phyloP scores from a whole-genome alignment of 306 rosid species.

The Castanea mollissima region DNA sequence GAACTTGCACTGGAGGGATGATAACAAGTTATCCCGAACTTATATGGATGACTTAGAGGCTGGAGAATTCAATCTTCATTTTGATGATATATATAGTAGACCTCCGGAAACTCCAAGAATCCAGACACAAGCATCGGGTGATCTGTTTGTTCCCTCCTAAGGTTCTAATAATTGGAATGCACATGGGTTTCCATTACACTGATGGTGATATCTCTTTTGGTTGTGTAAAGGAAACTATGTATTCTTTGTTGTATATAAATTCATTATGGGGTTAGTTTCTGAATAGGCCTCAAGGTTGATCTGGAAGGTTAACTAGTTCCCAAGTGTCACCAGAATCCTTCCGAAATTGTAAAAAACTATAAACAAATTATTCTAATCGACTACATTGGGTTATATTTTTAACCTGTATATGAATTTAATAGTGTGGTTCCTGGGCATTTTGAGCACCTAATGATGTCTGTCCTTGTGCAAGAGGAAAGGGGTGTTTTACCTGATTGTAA shows the following conservation, averaged over 20 bases:
- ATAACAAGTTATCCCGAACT: constrained; percentile 40
- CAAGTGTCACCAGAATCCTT: constrained; percentile 17
- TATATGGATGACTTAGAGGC: constrained; percentile 54
- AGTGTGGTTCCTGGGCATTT: background rate
- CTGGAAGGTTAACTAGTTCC: constrained; percentile 23
- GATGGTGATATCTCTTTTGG: constrained; percentile 18
- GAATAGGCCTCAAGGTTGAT: constrained; percentile 23
- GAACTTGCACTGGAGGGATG: constrained; percentile 42
- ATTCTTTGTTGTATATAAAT: constrained; percentile 82
- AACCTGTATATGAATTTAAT: background rate
- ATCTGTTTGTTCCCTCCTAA: constrained; percentile 3
- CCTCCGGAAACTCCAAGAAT: constrained; percentile 52
- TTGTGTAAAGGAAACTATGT: constrained; percentile 25
- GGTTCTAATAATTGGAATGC: constrained; percentile 20
- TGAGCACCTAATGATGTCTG: no score
- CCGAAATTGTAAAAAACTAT: constrained; percentile 27
- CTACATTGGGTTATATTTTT: background rate
- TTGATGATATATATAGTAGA: constrained; percentile 68
- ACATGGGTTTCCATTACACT: constrained; percentile 32
- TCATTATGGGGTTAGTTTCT: constrained; percentile 32
- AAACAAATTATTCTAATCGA: background rate
- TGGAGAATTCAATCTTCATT: constrained; percentile 61
- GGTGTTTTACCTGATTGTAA: no score
- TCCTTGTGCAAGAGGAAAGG: no score
- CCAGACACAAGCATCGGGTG: constrained; percentile 38